Evolutionary conservation across 345 rosid species (phyloP).

Genomic region (Boechera divaricarpa): DNA sequence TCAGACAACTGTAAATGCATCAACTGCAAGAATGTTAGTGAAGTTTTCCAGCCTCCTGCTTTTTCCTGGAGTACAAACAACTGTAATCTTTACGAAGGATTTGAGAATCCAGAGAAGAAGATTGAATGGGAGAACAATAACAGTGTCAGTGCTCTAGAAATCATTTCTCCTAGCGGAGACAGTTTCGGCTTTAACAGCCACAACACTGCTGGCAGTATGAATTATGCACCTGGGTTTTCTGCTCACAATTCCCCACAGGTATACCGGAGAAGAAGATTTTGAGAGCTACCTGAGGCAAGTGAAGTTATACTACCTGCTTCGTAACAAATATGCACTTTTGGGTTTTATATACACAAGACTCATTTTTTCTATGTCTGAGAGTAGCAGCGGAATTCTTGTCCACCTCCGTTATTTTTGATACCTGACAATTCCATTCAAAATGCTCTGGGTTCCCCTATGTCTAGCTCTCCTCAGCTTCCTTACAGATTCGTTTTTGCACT

Average conservation of each 20-base stretch:
- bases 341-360: not conserved
- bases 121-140: not conserved
- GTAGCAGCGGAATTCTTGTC: slow-evolving; percentile 25
- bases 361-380: slow-evolving; percentile 11
- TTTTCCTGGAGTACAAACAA: slow-evolving; percentile 8
- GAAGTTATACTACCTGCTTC: slow-evolving; percentile 12
- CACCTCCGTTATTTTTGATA: slow-evolving; percentile 8
- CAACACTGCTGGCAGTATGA: slow-evolving; percentile 1
- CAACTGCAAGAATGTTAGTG: slow-evolving; percentile 51
- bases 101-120: slow-evolving; percentile 43
- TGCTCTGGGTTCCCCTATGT: slow-evolving; percentile 31
- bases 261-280: slow-evolving; percentile 40
- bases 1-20: slow-evolving; percentile 60
- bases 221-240: not conserved
- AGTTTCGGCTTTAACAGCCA: not conserved
- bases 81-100: slow-evolving; percentile 23
- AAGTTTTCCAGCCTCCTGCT: slow-evolving; percentile 12
- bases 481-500: slow-evolving; percentile 39
- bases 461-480: slow-evolving; percentile 36
- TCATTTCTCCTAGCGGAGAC: slow-evolving; percentile 8
- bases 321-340: not conserved
- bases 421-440: slow-evolving; percentile 26
- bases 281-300: slow-evolving; percentile 43
- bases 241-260: slow-evolving; percentile 30
- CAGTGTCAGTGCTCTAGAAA: slow-evolving; percentile 7